Conservation (phyloP, 768 basidiomycete species). For the Grammothele lineata region DNA sequence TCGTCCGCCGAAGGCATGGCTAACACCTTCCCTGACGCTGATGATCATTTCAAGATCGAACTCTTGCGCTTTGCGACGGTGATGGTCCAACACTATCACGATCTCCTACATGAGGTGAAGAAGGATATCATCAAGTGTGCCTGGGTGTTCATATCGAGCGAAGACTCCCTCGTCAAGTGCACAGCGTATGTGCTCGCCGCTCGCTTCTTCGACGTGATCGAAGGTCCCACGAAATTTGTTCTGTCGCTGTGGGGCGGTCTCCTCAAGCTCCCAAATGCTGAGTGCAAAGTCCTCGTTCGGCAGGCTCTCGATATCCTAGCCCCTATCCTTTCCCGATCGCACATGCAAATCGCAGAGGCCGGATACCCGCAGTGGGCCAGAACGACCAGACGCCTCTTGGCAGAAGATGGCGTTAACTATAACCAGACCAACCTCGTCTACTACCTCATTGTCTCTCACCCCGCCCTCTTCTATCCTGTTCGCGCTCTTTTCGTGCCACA, state of each 20-base stretch:
- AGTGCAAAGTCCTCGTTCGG: slow-evolving; percentile 69
- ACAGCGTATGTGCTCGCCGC: slow-evolving; percentile 88
- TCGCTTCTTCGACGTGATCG: slow-evolving; percentile 86
- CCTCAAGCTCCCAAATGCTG: slow-evolving; percentile 75
- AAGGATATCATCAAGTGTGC: slow-evolving; percentile 94
- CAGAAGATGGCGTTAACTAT: slow-evolving; percentile 77
- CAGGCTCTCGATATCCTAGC: slow-evolving; percentile 87
- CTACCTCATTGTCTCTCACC: slow-evolving; percentile 87
- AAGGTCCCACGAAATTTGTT: slow-evolving; percentile 88
- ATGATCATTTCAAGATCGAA: slow-evolving; percentile 89
- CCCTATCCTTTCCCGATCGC: slow-evolving; percentile 67
- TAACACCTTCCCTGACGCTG: slow-evolving; percentile 46
- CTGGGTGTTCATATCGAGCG: slow-evolving; percentile 82
- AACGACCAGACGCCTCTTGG: slow-evolving; percentile 76
- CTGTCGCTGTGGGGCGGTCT: slow-evolving; percentile 88
- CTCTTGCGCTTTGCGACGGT: slow-evolving; percentile 85
- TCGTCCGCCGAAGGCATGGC: slow-evolving; percentile 38
- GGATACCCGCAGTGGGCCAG: slow-evolving; percentile 78
- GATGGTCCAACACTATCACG: slow-evolving; percentile 79
- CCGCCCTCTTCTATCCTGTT: slow-evolving; percentile 88
- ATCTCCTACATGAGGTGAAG: slow-evolving; percentile 74
- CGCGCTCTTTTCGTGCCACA: slow-evolving; percentile 90
- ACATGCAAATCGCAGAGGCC: slow-evolving; percentile 50
- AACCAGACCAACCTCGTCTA: slow-evolving; percentile 79
- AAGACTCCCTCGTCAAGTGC: slow-evolving; percentile 90